Evolutionary conservation across 2,329 filamentous ascomycete genomes (phyloP), one percentile per base, ranked within the genome.

Genomic region (Colletotrichum lini): DNA sequence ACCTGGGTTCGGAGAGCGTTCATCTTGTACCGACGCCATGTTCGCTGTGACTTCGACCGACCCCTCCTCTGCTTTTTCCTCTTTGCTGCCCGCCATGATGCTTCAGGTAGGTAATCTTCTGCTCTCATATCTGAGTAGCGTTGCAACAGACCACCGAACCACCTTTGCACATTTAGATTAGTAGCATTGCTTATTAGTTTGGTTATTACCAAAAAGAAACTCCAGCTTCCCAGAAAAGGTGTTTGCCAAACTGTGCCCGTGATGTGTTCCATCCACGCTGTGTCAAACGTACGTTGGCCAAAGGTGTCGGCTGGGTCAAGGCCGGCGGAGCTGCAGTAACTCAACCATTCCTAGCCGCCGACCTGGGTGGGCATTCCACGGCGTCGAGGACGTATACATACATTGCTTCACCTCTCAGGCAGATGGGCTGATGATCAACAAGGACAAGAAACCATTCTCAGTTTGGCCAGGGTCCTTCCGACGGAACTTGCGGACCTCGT

Each of bases 1-100:
- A 67, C 57, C 65, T 67, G 65, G 58, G 58, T 54, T 67, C 57
- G 44, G 65, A 63, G 58, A 63, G 57, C 13, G 9, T 10, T 13
- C n/a, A 18, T 35, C 38, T 63, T 63, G 8, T n/a, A n/a, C 18
- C 44, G n/a, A 10, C 2, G 13, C 9, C 42, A n/a, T 18, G n/a
- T 53, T 54, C 15, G 44, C 13, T 4, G 6, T 13, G 18, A 38
- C 5, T 3, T 26, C 7, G 60, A 9, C 23, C 7, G 13, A 15
- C 23, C 4, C 18, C 16, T n/a, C 12, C 47, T 6, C 21, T n/a
- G 47, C 35, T 9, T 21, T 53, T n/a, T 18, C 2, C 18, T 47
- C 44, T 47, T 8, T 21, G 44, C 44, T n/a, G 18, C n/a, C 18
- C 10, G 35, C 35, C 35, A 38, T 38, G 35, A 38, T 9, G 35